Evolutionary conservation across 805 yeast species (phyloP), one percentile per base, ranked within the genome.

Genomic region (Ogataea sp.): DNA sequence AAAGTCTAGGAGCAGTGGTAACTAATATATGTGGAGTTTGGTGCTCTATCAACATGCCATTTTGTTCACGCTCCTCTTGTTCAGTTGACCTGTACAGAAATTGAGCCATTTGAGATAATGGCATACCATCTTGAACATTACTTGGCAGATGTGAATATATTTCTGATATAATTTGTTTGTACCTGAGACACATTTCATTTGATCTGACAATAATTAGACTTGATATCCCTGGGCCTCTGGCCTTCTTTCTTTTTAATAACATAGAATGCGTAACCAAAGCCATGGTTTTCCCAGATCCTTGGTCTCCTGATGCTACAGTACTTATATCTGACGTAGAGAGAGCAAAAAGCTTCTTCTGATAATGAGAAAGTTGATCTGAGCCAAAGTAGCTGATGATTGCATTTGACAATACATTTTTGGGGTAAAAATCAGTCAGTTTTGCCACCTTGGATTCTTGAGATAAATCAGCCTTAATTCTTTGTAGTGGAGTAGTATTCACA

Each of bases 1-100:
- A 38, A n/a, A 63, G 38, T 43, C 66, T 50, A 18, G 55, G 64
- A 3, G 68, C 66, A 0, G 68, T 63, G 1, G 61, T 18, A 2
- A 63, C 58, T 16, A 63, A 29, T 10, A 61, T 42, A 38, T 58
- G 61, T 2, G 67, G 66, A 6, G 47, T 39, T 16, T 52, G 53
- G 16, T 16, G 17, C 7, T 49, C 49, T 2, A 48, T 49, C 6
- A 58, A 37, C 6, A 38, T 32, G 17, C 40, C 46, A 29, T 55
- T 53, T 39, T 59, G 64, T 14, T 38, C 18, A 7, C 32, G 4
- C 40, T 60, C 64, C 16, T 44, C 48, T 7, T 39, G 48, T 3
- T 42, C 43, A 16, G 47, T 44, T 1, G 56, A 46, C 36, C 67
- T 49, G 33, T 54, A 57, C 25, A 61, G 40, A 39, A 52, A 58